Evolutionary conservation across 805 yeast genomes (phyloP), one percentile per base, ranked within the genome.

Genomic region (Wickerhamiella brachini): DNA sequence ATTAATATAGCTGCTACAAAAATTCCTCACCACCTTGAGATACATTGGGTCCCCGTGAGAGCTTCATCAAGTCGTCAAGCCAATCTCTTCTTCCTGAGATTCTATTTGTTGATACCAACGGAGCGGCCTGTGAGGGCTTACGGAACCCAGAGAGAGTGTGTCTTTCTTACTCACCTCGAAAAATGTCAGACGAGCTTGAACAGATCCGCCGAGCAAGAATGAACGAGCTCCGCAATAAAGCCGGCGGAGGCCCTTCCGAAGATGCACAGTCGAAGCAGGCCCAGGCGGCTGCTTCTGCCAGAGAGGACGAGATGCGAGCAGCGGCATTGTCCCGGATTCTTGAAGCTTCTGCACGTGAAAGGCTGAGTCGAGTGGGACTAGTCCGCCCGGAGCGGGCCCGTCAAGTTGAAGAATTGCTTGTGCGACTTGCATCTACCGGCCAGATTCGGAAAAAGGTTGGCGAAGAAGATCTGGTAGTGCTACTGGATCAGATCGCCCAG

Each of bases 141-240:
- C 26, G 8, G 34, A 29, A 29, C 34, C 15, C 15, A 7, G 15
- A 10, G 31, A 6, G 10, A 26, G 34, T 4, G 34, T 12, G 3
- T 9, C 34, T 5, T 12, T 29, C 34, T 29, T 29, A 29, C 34
- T 24, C 12, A 29, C 12, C 34, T 15, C 18, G 9, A 17, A 51
- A 26, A 13, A 87, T 88, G 95, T 95, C 86, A 60, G 90, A 87
- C 64, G 98, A 90, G 66, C 71, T 90, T 53, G 80, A 82, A 58
- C 96, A 96, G 31, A 85, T 90, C 56, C 78, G 97, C 59, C 87
- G 86, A 45, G 97, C 97, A n/a, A 77, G 97, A 57, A 68, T 90
- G 59, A 81, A 83, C 22, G 95, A 90, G 66, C 71, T 90, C 55
- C 94, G 85, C 22, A 15, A 20, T 42, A 21, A 44, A 24, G 44